phyloP scores from a whole-genome alignment of 2,329 filamentous ascomycete genomes.

The Fusarium virguliforme region DNA sequence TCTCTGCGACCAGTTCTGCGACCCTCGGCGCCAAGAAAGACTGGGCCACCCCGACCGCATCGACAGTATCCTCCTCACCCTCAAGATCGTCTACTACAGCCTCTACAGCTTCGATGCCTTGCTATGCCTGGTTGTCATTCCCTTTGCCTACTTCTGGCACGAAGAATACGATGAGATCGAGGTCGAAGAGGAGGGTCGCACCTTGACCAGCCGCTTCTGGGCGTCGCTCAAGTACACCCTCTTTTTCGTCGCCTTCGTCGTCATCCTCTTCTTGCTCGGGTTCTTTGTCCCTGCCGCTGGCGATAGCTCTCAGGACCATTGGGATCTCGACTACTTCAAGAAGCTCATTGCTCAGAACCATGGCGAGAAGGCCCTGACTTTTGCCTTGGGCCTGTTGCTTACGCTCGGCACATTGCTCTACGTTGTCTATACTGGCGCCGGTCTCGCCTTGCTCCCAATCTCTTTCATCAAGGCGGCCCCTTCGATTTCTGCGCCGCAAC shows the following conservation, averaged over 20 bases:
- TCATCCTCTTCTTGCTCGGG: constrained; percentile 89
- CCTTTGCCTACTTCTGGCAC: constrained; percentile 98
- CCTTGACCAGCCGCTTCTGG: constrained; percentile 79
- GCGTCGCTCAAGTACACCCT: constrained; percentile 93
- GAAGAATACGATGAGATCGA: constrained; percentile 97
- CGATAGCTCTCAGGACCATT: constrained; percentile 74
- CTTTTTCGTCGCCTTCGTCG: constrained; percentile 83
- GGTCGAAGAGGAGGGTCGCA: constrained; percentile 85
- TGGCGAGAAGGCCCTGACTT: constrained; percentile 92
- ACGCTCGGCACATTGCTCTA: constrained; percentile 90
- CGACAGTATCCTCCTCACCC: constrained; percentile 81
- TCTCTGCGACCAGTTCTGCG: constrained; percentile 87
- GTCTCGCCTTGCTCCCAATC: constrained; percentile 89
- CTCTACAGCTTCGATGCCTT: constrained; percentile 93
- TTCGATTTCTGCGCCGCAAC: constrained; percentile 84
- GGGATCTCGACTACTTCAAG: constrained; percentile 94
- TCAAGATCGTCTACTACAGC: constrained; percentile 92
- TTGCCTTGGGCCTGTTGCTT: constrained; percentile 89
- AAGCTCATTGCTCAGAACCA: constrained; percentile 83
- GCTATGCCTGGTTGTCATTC: constrained; percentile 89
- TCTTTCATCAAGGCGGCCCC: constrained; percentile 94
- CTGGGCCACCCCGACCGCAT: constrained; percentile 90
- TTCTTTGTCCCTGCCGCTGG: constrained; percentile 92
- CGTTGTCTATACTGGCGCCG: constrained; percentile 88
- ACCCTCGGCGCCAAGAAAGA: constrained; percentile 88